Evolutionary conservation across 768 basidiomycete species (phyloP).

Genomic region (Podaxis pistillaris): DNA sequence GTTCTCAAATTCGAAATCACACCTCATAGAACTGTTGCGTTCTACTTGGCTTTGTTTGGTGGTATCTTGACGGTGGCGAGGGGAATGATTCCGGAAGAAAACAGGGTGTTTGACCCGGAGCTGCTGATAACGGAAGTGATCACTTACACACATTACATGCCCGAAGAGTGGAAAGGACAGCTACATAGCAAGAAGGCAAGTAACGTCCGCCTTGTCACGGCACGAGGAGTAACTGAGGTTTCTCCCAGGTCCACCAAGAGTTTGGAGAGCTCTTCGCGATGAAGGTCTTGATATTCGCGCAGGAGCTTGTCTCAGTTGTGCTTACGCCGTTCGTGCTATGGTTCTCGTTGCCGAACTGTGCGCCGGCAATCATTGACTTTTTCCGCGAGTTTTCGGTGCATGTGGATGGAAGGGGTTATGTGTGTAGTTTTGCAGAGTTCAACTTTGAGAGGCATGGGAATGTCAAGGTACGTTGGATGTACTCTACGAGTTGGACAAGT

Average conservation of each 20-base stretch:
- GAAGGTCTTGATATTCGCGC: slow-evolving; percentile 84
- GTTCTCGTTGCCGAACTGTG: slow-evolving; percentile 88
- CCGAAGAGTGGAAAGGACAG: slow-evolving; percentile 85
- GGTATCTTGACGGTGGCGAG: slow-evolving; percentile 85
- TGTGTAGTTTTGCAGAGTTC: slow-evolving; percentile 98
- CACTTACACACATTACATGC: slow-evolving; percentile 94
- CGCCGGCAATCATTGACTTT: slow-evolving; percentile 92
- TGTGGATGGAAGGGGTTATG: slow-evolving; percentile 93
- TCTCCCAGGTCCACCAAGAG: slow-evolving; percentile 74
- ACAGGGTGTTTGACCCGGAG: slow-evolving; percentile 92
- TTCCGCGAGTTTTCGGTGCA: slow-evolving; percentile 98
- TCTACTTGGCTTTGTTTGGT: slow-evolving; percentile 89
- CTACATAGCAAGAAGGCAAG: slow-evolving; percentile 84
- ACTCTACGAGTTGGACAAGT: neutral
- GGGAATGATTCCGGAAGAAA: slow-evolving; percentile 96
- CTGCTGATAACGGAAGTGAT: slow-evolving; percentile 90
- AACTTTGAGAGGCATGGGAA: slow-evolving; percentile 96
- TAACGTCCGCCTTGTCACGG: slow-evolving; percentile 12
- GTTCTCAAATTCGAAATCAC: slow-evolving; percentile 95
- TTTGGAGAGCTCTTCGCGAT: slow-evolving; percentile 93
- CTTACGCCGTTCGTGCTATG: slow-evolving; percentile 93
- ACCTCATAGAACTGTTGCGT: slow-evolving; percentile 86
- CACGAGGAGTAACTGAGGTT: neutral
- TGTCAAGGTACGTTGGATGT: slow-evolving; percentile 58
- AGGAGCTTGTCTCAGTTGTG: slow-evolving; percentile 88